Conservation (phyloP, 2,329 filamentous ascomycete species). For the Pseudogymnoascus sp. region DNA sequence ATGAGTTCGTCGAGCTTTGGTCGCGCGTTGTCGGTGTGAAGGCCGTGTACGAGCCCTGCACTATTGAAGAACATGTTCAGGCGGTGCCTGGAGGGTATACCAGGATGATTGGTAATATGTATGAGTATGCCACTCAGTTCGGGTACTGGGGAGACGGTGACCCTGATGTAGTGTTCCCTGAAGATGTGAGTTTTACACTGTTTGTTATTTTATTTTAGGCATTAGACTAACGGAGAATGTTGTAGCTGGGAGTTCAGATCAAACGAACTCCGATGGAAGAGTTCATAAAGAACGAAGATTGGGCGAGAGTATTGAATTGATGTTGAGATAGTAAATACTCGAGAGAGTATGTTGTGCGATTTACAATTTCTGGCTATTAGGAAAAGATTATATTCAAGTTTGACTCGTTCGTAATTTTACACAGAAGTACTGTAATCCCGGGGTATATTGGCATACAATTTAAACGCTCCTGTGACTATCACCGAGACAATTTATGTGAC, state of each 20-base stretch:
- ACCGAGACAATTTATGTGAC: no score
- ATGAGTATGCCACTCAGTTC: slow-evolving; percentile 27
- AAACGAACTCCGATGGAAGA: slow-evolving; percentile 17
- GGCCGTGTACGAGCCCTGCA: slow-evolving; percentile 13
- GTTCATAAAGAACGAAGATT: slow-evolving; percentile 21
- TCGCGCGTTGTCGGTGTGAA: slow-evolving; percentile 16
- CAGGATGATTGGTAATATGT: slow-evolving; percentile 27
- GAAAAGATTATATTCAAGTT: not conserved
- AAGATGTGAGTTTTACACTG: slow-evolving; percentile 15
- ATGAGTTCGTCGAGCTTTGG: not conserved
- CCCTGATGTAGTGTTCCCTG: slow-evolving; percentile 26
- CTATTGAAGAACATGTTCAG: slow-evolving; percentile 24
- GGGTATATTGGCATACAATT: no score
- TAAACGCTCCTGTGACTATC: no score
- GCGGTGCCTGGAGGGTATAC: slow-evolving; percentile 21
- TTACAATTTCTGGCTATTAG: not conserved
- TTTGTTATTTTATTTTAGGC: not conserved
- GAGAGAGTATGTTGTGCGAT: no score
- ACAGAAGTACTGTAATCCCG: no score
- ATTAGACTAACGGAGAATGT: not conserved
- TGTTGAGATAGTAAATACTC: no score
- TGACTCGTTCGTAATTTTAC: no score
- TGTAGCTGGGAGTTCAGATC: slow-evolving; percentile 17
- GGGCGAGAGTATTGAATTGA: slow-evolving; percentile 17
- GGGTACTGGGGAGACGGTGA: slow-evolving; percentile 29